phyloP scores from a whole-genome alignment of 1,284 basidiomycete species.

The Waitea zeae region DNA sequence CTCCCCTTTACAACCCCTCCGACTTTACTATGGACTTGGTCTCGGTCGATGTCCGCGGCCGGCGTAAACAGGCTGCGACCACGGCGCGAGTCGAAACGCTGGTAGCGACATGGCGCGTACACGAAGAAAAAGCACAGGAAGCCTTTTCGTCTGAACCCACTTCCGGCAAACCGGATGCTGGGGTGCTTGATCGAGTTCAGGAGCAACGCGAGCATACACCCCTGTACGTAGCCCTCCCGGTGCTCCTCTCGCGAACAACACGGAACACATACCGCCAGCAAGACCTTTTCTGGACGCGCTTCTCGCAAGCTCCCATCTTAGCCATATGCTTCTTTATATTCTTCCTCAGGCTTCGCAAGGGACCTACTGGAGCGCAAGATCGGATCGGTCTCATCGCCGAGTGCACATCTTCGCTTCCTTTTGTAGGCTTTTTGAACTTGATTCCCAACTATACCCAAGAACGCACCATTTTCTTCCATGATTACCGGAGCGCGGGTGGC shows the following conservation, averaged over 20 bases:
- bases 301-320: conserved; percentile 6
- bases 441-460: conserved; percentile 7
- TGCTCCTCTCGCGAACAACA: conserved; percentile 6
- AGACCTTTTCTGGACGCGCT: conserved; percentile 6
- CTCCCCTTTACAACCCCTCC: conserved; percentile 8
- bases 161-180: background rate
- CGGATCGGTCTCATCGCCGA: conserved; percentile 6
- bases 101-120: conserved; percentile 5
- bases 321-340: conserved; percentile 8
- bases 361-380: conserved; percentile 7
- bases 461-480: conserved; percentile 5
- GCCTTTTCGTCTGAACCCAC: conserved; percentile 3
- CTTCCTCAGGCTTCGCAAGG: conserved; percentile 7
- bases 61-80: conserved; percentile 2
- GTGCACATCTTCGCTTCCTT: conserved; percentile 6
- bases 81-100: conserved; percentile 5
- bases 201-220: conserved; percentile 5
- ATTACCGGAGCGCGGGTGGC: conserved; percentile 1
- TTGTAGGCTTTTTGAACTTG: conserved; percentile 8
- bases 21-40: conserved; percentile 9
- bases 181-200: background rate
- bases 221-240: conserved; percentile 7
- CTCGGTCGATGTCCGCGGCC: conserved; percentile 7
- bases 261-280: conserved; percentile 7
- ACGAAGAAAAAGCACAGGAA: conserved; percentile 2